Percentiles rank a stretch among this genome's conserved stretches.
Evolutionary conservation across 495 filamentous ascomycete species (phyloP).

Genomic region (Penicillium psychrofluorescens): DNA sequence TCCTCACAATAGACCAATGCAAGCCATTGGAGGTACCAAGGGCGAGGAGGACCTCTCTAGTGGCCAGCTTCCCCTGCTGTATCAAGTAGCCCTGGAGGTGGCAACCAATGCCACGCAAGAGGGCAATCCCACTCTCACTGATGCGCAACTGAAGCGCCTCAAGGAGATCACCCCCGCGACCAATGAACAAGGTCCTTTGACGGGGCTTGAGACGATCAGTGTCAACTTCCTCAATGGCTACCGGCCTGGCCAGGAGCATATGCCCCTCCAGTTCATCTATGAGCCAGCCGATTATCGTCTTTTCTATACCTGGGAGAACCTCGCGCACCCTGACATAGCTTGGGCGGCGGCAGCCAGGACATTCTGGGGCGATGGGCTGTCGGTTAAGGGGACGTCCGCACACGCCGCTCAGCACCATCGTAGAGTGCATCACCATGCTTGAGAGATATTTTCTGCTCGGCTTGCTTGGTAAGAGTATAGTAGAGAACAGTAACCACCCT

Average conservation of each 20-base stretch:
- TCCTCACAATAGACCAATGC: constrained; percentile 45
- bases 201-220: too few species aligned
- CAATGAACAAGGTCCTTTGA: background rate
- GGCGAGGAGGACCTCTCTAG: constrained; percentile 15
- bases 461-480: too few species aligned
- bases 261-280: constrained; percentile 21
- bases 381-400: background rate
- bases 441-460: too few species aligned
- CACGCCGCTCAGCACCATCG: too few species aligned
- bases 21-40: constrained; percentile 51
- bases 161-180: background rate
- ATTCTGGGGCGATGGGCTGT: constrained; percentile 8
- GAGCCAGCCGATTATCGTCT: constrained; percentile 23
- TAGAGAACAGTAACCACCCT: too few species aligned
- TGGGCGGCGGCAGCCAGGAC: constrained; percentile 15
- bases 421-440: too few species aligned
- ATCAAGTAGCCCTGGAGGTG: background rate
- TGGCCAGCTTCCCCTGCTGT: background rate
- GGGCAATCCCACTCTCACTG: constrained; percentile 10
- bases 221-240: constrained; percentile 7
- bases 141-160: constrained; percentile 13
- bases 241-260: constrained; percentile 1
- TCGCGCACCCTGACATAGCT: constrained; percentile 1
- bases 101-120: background rate
- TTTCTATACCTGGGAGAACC: constrained; percentile 20